Base-by-base conservation (phyloP, 2,329 filamentous ascomycete species). In the Aspergillus sojae region DNA sequence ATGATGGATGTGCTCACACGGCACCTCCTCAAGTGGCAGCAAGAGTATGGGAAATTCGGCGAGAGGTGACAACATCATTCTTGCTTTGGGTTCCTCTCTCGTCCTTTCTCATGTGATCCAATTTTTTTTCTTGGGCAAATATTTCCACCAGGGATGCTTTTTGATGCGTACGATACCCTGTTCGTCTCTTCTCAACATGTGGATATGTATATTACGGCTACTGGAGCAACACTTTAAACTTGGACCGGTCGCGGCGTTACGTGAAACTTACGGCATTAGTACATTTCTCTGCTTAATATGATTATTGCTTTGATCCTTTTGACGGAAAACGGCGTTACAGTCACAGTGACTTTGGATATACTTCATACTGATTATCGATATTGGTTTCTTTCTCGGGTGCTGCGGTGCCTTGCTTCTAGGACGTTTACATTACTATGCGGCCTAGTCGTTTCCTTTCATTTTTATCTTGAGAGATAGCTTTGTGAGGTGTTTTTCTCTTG, bases 1-100 rank as follows among this genome's bases (percentile, higher is more conserved):
- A 96, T 96, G 92, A 96, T 96, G 92, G 93, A 96, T 75, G 85
- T 88, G 70, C 79, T 96, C 75, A 94, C 91, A 65, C 85, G 91
- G 65, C 89, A 93, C 75, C 84, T 96, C 71, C 86, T 94, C 68
- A 90, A 91, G 72, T 96, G 92, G 92, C 92, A 96, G 79, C 89
- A 90, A 67, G 86, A 91, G 72, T 93, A 81, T 75, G 83, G 84
- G 50, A 83, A 84, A 68, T 82, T 80, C 65, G 82, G 82, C 21
- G 83, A 85, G 66, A 81, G 81, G 70, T 81, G 73, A 77, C 57
- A 28, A 28, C 21, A 23, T 43, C 65, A 62, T 60, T 62, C 32
- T 62, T 48, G 55, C 30, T 58, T 60, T 23, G 32, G 34, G 7
- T 46, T 39, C 21, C 41, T 26, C 52, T 55, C 46, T 55, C n/a